Percentiles rank a stretch among this genome's conserved stretches.
Evolutionary conservation across 2,329 filamentous ascomycete genomes (phyloP).

Genomic region (Sclerotinia borealis): DNA sequence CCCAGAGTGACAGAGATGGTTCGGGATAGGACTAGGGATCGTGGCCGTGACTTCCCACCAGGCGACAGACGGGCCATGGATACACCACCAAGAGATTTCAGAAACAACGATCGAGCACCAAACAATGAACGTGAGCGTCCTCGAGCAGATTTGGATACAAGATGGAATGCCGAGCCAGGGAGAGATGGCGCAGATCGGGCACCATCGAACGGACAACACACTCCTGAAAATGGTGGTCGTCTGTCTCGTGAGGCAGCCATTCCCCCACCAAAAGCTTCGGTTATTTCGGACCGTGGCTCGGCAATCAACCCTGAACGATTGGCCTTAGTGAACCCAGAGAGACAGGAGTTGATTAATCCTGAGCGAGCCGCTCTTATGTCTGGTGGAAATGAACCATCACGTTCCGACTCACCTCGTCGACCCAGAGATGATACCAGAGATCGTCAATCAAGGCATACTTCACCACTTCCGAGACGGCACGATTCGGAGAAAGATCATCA

Average conservation of each 20-base stretch:
- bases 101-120: slow-evolving; percentile 22
- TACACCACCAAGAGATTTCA: slow-evolving; percentile 24
- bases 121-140: slow-evolving; percentile 26
- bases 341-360: slow-evolving; percentile 32
- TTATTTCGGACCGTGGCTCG: slow-evolving; percentile 24
- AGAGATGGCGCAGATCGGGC: slow-evolving; percentile 28
- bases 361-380: slow-evolving; percentile 32
- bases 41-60: slow-evolving; percentile 27
- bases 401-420: slow-evolving; percentile 29
- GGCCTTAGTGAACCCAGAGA: slow-evolving; percentile 25
- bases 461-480: slow-evolving; percentile 49
- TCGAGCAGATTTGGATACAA: slow-evolving; percentile 26
- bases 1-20: slow-evolving; percentile 21
- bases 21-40: slow-evolving; percentile 28
- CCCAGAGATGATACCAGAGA: slow-evolving; percentile 30
- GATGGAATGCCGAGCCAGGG: slow-evolving; percentile 28
- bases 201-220: slow-evolving; percentile 19
- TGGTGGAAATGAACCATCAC: slow-evolving; percentile 23
- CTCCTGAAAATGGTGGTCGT: slow-evolving; percentile 24
- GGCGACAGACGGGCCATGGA: slow-evolving; percentile 28
- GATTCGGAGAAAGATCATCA: slow-evolving; percentile 36
- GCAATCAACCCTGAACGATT: slow-evolving; percentile 22
- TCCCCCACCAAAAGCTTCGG: slow-evolving; percentile 26
- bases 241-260: slow-evolving; percentile 29
- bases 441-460: slow-evolving; percentile 37